phyloP scores from a whole-genome alignment of 1,139 yeast genomes.

The Eremothecium coryli region DNA sequence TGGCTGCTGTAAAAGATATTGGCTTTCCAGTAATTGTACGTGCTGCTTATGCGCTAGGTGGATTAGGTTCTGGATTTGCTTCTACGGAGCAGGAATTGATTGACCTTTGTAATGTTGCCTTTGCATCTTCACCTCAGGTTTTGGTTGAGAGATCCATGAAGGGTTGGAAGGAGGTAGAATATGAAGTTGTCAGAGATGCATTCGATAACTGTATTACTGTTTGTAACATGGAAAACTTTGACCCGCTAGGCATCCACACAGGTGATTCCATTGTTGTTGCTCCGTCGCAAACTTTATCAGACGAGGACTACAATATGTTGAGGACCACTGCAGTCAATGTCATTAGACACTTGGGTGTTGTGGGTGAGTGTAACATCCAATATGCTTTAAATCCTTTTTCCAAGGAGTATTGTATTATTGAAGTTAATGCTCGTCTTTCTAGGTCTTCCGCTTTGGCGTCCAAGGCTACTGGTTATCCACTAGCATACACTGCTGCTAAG shows the following conservation, averaged over 20 bases:
- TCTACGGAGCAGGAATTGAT: slow-evolving; percentile 77
- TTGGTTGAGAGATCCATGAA: slow-evolving; percentile 94
- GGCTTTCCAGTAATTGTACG: slow-evolving; percentile 96
- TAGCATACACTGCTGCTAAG: slow-evolving; percentile 97
- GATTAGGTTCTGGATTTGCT: slow-evolving; percentile 97
- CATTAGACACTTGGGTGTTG: slow-evolving; percentile 96
- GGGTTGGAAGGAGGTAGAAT: slow-evolving; percentile 99
- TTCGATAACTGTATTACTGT: slow-evolving; percentile 97
- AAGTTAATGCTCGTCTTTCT: slow-evolving; percentile 95
- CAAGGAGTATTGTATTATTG: slow-evolving; percentile 93
- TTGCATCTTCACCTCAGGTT: slow-evolving; percentile 93
- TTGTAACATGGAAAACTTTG: slow-evolving; percentile 98
- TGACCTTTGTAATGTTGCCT: slow-evolving; percentile 81
- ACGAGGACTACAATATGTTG: slow-evolving; percentile 96
- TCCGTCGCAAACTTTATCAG: slow-evolving; percentile 94
- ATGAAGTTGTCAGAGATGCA: slow-evolving; percentile 97
- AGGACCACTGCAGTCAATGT: slow-evolving; percentile 97
- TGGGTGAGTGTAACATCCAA: slow-evolving; percentile 98
- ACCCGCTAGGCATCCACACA: slow-evolving; percentile 96
- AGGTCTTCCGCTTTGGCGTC: slow-evolving; percentile 98
- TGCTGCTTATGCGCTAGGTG: slow-evolving; percentile 97
- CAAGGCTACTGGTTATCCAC: slow-evolving; percentile 97
- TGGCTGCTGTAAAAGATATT: slow-evolving; percentile 73
- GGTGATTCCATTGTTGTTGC: slow-evolving; percentile 99
- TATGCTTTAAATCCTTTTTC: slow-evolving; percentile 93